Conservation (phyloP, 2,329 filamentous ascomycete species). For the Talaromyces albobiverticillius region DNA sequence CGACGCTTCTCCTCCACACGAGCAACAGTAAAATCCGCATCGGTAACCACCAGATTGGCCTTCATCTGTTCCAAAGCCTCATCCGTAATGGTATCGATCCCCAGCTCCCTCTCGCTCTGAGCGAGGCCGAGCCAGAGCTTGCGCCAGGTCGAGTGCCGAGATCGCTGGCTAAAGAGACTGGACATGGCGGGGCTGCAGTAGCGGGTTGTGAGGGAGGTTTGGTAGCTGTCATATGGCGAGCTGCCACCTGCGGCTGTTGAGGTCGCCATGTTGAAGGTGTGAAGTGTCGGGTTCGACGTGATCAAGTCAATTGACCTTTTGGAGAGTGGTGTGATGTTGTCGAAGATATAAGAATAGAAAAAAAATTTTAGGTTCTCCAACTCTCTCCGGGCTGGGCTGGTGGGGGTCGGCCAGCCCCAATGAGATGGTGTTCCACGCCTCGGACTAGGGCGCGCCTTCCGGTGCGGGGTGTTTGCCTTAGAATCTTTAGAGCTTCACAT, state of each 20-base stretch:
- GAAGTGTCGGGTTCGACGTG: conserved; percentile 1
- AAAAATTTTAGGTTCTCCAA: too few species aligned
- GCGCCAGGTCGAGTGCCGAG: conserved; percentile 74
- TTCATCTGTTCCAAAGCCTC: conserved; percentile 76
- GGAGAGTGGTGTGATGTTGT: too few species aligned
- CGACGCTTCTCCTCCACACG: conserved; percentile 69
- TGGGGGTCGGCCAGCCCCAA: too few species aligned
- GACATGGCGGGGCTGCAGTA: conserved; percentile 70
- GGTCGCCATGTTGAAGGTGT: background rate
- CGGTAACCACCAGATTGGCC: conserved; percentile 69
- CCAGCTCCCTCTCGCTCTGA: conserved; percentile 76
- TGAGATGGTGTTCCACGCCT: too few species aligned
- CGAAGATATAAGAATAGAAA: too few species aligned
- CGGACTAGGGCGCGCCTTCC: too few species aligned
- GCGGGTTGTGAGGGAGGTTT: conserved; percentile 67
- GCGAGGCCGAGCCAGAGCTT: conserved; percentile 83
- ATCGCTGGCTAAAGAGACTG: conserved; percentile 73
- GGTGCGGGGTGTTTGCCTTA: too few species aligned
- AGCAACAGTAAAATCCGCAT: conserved; percentile 73
- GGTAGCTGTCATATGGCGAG: conserved; percentile 49
- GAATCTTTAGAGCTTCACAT: too few species aligned
- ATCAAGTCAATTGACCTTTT: conserved; percentile 11
- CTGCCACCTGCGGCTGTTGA: conserved; percentile 17
- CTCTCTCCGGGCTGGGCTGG: too few species aligned
- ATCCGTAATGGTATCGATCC: conserved; percentile 64